Evolutionary conservation across 345 rosid species (phyloP).

Genomic region (Eucalyptus decipiens): DNA sequence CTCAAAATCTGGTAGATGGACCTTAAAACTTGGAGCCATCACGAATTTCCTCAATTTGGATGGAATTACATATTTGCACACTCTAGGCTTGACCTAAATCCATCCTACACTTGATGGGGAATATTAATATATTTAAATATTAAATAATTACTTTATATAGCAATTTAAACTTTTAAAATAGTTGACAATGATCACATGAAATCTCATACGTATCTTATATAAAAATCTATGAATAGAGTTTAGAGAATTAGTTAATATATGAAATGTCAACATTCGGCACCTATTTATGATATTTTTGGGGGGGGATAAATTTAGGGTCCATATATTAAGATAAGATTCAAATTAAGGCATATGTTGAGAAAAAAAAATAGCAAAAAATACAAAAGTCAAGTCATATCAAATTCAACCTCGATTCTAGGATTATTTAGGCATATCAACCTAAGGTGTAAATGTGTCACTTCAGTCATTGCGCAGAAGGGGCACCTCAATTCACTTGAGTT

Average conservation of each 20-base stretch:
- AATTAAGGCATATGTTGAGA: background rate
- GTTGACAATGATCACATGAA: background rate
- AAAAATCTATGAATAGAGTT: background rate
- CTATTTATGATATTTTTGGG: background rate
- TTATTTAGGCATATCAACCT: accelerated
- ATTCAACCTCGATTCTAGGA: accelerated
- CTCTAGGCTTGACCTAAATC: background rate
- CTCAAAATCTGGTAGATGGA: too few species aligned
- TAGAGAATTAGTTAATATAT: background rate
- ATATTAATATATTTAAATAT: background rate
- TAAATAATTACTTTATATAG: background rate
- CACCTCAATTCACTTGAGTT: background rate
- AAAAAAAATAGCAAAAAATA: background rate
- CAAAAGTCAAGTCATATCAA: background rate
- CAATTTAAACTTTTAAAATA: background rate
- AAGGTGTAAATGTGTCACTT: background rate
- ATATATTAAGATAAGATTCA: background rate
- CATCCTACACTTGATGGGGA: accelerated
- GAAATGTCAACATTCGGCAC: background rate
- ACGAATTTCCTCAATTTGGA: background rate
- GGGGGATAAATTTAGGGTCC: background rate
- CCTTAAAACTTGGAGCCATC: background rate
- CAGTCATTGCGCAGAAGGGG: background rate
- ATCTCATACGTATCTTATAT: background rate
- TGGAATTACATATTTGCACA: background rate